Percentiles rank a stretch among this genome's conserved stretches.
Conservation (phyloP, 2,329 filamentous ascomycete species). For the Aphanoascus verrucosus region DNA sequence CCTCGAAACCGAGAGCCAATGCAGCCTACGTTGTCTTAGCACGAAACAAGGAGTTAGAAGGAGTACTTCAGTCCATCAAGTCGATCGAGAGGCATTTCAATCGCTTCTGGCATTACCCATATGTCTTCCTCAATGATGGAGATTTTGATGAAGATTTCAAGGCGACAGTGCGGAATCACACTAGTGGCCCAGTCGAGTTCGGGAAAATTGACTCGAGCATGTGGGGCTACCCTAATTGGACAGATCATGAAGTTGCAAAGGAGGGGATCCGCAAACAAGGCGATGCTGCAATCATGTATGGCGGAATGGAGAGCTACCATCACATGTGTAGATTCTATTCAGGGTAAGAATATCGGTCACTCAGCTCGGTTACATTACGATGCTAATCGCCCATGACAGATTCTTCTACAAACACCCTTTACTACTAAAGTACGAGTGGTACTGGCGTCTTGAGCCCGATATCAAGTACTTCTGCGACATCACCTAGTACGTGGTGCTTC, state of each 20-base stretch:
- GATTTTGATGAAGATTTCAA: conserved; percentile 95
- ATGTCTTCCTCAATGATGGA: conserved; percentile 94
- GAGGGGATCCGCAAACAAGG: conserved; percentile 96
- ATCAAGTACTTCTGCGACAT: conserved; percentile 99
- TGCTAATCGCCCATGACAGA: conserved; percentile 35
- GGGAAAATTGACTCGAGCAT: conserved; percentile 81
- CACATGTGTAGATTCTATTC: conserved; percentile 99
- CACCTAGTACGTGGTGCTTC: conserved; percentile 61
- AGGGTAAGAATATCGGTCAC: conserved; percentile 49
- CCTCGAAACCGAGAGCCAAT: conserved; percentile 70
- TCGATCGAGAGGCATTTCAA: conserved; percentile 99
- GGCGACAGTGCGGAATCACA: conserved; percentile 77
- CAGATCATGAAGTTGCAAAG: conserved; percentile 82
- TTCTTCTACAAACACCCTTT: conserved; percentile 98
- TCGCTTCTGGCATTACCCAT: conserved; percentile 96
- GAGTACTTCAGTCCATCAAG: conserved; percentile 92
- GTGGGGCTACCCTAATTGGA: conserved; percentile 97
- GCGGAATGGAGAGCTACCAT: conserved; percentile 96
- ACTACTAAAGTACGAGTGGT: conserved; percentile 96
- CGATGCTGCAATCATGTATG: conserved; percentile 97
- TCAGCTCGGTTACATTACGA: conserved; percentile 4
- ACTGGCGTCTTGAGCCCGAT: conserved; percentile 97
- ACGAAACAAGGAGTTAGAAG: conserved; percentile 89
- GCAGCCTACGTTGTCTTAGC: conserved; percentile 93
- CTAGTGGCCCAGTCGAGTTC: conserved; percentile 79